Conservation (phyloP, 345 rosid species). For the Bretschneidera sinensis region DNA sequence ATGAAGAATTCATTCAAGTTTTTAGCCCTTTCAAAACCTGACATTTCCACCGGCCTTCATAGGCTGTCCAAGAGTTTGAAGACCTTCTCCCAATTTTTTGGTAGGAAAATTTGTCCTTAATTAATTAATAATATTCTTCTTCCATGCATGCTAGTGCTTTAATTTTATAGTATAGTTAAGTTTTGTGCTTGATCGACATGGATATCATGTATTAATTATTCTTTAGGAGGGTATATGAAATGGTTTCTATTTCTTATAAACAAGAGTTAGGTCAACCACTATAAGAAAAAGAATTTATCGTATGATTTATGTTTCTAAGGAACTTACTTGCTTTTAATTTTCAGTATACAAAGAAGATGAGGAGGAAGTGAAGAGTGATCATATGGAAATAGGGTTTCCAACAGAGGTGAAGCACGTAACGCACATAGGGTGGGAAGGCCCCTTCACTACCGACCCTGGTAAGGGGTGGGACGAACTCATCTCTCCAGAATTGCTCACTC, state of each 20-base stretch:
- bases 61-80: constrained; percentile 60
- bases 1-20: constrained; percentile 42
- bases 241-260: no score
- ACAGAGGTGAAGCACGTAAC: constrained; percentile 79
- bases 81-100: constrained; percentile 59
- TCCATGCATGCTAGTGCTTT: no score
- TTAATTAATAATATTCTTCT: no score
- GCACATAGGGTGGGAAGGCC: constrained; percentile 62
- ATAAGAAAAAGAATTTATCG: no score
- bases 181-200: no score
- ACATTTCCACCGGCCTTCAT: constrained; percentile 48
- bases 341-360: constrained; percentile 50
- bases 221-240: no score
- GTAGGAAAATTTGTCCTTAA: no score
- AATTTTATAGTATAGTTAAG: no score
- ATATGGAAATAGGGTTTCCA: constrained; percentile 74
- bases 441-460: constrained; percentile 12
- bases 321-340: background rate
- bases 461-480: constrained; percentile 25
- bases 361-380: constrained; percentile 27
- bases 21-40: constrained; percentile 43
- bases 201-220: no score
- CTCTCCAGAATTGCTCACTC: constrained; percentile 22
- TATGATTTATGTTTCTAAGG: no score
- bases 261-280: no score